These are phyloP conservation scores for Exophiala sideris DNA, from an alignment of 2,329 filamentous ascomycete species.

Conservation along the genomic window DNA sequence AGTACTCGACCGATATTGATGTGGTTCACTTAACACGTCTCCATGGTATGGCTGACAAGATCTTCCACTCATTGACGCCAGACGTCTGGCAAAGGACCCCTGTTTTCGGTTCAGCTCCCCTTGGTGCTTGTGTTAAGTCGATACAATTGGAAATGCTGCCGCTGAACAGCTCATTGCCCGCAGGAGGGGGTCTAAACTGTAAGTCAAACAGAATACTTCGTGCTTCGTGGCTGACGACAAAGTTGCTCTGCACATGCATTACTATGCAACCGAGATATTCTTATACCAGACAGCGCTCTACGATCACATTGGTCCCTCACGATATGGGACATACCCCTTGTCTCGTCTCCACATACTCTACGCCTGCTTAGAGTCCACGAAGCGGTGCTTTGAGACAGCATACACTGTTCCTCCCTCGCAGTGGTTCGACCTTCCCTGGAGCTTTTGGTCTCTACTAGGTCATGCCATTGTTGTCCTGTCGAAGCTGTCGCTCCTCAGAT, in stretches of 20 bases:
- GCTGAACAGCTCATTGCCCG: constrained; percentile 20
- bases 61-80: constrained; percentile 34
- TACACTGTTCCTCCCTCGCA: constrained; percentile 42
- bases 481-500: constrained; percentile 25
- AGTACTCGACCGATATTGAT: constrained; percentile 47
- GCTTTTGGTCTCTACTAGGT: constrained; percentile 46
- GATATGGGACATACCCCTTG: constrained; percentile 35
- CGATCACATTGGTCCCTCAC: constrained; percentile 39
- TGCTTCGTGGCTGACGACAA: constrained; percentile 3
- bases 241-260: constrained; percentile 30
- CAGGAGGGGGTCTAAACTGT: constrained; percentile 6
- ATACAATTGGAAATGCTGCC: constrained; percentile 41
- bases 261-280: constrained; percentile 28
- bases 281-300: constrained; percentile 29
- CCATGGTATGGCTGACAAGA: constrained; percentile 51
- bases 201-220: not conserved
- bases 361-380: constrained; percentile 47
- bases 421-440: constrained; percentile 49
- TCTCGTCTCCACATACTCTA: constrained; percentile 51
- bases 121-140: constrained; percentile 39
- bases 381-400: constrained; percentile 51
- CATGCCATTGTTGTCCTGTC: constrained; percentile 39
- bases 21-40: constrained; percentile 49
- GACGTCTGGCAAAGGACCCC: constrained; percentile 20
- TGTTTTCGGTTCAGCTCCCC: constrained; percentile 15